A percentile compares a stretch with the other conserved stretches of the same genome.
Evolutionary conservation across 148 eudicot species (phyloP).

Genomic region (Simmondsia chinensis): DNA sequence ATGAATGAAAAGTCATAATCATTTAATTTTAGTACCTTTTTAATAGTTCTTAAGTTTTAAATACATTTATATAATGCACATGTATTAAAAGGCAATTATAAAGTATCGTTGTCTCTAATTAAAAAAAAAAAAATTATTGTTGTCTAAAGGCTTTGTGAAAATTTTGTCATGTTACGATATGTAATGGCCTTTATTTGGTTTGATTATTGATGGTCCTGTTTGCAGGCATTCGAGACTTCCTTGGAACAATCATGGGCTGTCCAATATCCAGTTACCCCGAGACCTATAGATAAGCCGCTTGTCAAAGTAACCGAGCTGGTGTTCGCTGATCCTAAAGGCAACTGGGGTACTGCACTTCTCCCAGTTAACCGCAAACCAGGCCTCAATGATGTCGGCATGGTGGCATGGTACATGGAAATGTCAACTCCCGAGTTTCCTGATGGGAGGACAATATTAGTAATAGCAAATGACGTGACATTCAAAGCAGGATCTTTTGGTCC

Average conservation of each 20-base stretch:
- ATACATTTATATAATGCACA: too few species aligned
- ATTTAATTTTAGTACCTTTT: too few species aligned
- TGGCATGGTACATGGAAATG: constrained; percentile 91
- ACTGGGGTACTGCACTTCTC: constrained; percentile 73
- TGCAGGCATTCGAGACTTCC: constrained; percentile 84
- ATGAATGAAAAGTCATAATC: too few species aligned
- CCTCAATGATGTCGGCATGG: constrained; percentile 86
- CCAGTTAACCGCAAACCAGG: constrained; percentile 59
- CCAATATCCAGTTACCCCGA: constrained; percentile 24
- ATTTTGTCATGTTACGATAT: background rate
- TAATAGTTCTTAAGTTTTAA: too few species aligned
- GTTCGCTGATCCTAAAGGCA: constrained; percentile 64
- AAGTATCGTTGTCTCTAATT: too few species aligned
- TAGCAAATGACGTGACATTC: constrained; percentile 87
- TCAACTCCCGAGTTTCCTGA: constrained; percentile 91
- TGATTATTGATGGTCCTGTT: background rate
- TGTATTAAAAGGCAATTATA: too few species aligned
- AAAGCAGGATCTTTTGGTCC: constrained; percentile 97
- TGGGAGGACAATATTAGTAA: constrained; percentile 71
- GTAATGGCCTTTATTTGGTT: background rate
- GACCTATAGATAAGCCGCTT: constrained; percentile 36
- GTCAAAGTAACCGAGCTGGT: constrained; percentile 60
- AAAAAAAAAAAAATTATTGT: too few species aligned
- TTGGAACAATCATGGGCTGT: constrained; percentile 64
- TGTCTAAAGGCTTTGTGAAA: too few species aligned